Base-by-base conservation (phyloP, 73 alveolate species). In the Uronychia binucleata region DNA sequence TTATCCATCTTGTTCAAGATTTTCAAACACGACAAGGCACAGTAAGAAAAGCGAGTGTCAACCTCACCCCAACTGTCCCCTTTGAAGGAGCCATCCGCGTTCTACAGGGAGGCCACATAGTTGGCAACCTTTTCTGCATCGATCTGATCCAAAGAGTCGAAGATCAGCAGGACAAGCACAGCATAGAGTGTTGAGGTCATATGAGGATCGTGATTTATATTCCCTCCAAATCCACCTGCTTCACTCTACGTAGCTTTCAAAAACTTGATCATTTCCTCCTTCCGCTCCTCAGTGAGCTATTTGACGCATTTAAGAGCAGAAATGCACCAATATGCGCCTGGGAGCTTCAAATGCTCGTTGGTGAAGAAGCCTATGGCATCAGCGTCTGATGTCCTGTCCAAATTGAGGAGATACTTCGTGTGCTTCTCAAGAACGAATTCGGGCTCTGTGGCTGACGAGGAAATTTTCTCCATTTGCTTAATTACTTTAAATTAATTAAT, bases 251-350 rank as follows among this genome's bases (percentile, higher is more conserved):
- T 95, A 30, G 90, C 89, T 74, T 82, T 78, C 74, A 97, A 77
- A 80, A 96, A 97, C 60, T 80, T 19, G 25, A 91, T 86, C 77
- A 93, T 86, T 60, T 94, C 92, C 31, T 86, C 90, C 84, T 84
- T 81, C 46, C 95, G 89, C 78, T 88, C 92, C 11, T 91, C 76
- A 33, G 94, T 87, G 25, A 95, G 77, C 30, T 76, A 13, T 85
- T 96, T 83, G 30, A 96, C 75, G 25, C 85, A 67, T 79, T 82
- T 90, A 34, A 93, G 82, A n/a, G 98, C 98, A 8, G 98, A 93
- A 11, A 95, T 87, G 57, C 98, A 95, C 99, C 99, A 97, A 85
- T 93, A 97, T 79, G 97, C 98, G 27, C 99, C 99, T 33, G 98
- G 96, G 80, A 96, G 88, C 81, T 98, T 93, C 77, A 97, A 86